A percentile compares a stretch with the other conserved stretches of the same genome.
These are phyloP conservation scores for Krasilnikovozyma curviuscula DNA, from an alignment of 768 basidiomycete genomes.

Conservation along the genomic window DNA sequence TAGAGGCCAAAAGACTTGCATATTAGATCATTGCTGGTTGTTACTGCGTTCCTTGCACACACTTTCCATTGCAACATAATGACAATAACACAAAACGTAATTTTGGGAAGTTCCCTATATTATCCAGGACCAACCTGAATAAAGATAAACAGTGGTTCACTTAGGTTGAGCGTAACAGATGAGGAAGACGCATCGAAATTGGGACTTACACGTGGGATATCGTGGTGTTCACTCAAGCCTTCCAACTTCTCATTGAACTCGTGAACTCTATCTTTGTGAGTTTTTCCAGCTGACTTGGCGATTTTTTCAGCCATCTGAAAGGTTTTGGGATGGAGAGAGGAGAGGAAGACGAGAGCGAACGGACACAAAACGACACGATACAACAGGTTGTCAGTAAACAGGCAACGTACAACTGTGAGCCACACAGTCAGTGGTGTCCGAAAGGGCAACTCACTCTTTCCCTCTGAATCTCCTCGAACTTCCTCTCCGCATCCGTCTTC, in stretches of 20 bases:
- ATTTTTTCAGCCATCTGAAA: conserved; percentile 55
- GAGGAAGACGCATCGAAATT: not conserved
- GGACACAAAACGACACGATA: not conserved
- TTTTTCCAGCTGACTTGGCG: conserved; percentile 55
- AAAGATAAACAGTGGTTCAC: too few species aligned
- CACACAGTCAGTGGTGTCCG: not conserved
- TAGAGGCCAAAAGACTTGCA: too few species aligned
- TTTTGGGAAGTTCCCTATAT: too few species aligned
- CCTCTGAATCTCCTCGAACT: conserved; percentile 74
- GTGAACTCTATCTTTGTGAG: conserved; percentile 81
- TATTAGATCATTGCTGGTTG: too few species aligned
- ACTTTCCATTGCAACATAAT: too few species aligned
- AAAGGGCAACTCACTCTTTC: conserved; percentile 42
- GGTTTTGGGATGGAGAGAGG: not conserved
- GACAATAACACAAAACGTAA: too few species aligned
- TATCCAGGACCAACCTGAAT: too few species aligned
- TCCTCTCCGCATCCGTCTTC: conserved; percentile 70
- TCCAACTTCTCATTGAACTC: conserved; percentile 79
- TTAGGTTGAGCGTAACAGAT: too few species aligned
- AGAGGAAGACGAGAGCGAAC: not conserved
- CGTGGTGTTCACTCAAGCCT: conserved; percentile 44
- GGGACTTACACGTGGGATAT: conserved; percentile 12
- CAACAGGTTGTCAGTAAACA: not conserved
- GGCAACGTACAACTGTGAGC: not conserved
- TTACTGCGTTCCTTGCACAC: too few species aligned